These are phyloP conservation scores for Plasmodium fragile DNA, from an alignment of 169 alveolate genomes.

Conservation along the genomic window DNA sequence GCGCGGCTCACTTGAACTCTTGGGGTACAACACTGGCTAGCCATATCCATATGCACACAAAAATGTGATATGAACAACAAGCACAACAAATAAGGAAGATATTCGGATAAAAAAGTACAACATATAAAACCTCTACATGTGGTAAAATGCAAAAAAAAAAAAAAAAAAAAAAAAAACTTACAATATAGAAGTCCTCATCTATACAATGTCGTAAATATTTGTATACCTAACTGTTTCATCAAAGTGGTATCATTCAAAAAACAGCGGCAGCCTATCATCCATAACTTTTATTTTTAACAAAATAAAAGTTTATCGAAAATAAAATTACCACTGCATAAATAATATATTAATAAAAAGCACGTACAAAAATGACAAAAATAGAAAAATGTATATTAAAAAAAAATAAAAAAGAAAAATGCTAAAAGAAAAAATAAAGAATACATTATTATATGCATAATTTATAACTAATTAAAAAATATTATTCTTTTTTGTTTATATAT, in stretches of 20 bases:
- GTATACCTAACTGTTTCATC: not conserved
- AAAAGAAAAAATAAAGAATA: not conserved
- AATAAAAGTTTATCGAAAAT: not conserved
- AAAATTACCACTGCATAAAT: not conserved
- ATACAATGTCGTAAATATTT: conserved; percentile 4
- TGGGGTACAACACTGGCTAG: not conserved
- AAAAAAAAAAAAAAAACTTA: not conserved
- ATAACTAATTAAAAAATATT: not conserved
- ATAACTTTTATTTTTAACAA: not conserved
- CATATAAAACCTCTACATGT: not conserved
- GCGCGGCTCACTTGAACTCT: not conserved
- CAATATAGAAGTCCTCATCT: not conserved
- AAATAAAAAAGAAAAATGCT: not conserved
- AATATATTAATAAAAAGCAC: not conserved
- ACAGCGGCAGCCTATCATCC: not conserved
- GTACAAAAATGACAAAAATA: not conserved
- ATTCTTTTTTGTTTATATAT: no score
- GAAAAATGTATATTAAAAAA: not conserved
- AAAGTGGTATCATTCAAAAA: not conserved
- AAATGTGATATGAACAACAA: not conserved
- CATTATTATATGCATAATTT: not conserved
- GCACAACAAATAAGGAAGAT: not conserved
- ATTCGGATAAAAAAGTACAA: not conserved
- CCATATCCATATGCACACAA: not conserved
- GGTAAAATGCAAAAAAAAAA: not conserved